Base-by-base conservation (phyloP, 1,284 basidiomycete species). In the Cryptococcus sp. region DNA sequence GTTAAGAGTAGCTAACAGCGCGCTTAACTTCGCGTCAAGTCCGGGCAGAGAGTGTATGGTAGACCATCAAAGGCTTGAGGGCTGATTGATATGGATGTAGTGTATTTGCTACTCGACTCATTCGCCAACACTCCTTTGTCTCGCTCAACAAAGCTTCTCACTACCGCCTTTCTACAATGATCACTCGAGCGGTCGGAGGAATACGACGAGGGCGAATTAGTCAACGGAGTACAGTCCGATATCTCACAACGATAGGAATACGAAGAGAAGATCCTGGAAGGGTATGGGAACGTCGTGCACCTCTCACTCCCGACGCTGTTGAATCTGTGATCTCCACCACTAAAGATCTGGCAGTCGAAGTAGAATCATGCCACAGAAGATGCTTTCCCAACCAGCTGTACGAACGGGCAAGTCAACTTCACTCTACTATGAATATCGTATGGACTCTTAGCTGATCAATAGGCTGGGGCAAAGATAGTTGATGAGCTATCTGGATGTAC, bases 241-340 rank as follows among this genome's bases (percentile, higher is more conserved):
- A 16, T 7, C 55, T 69, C 18, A 63, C 63, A 1, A 81, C 80
- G 0, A 65, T 88, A 21, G 85, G 85, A 23, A 81, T 88, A 45
- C 80, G 85, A 21, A 82, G 86, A 41, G 91, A 94, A 72, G 86
- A 92, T 67, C 84, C 87, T 0, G 59, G 74, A 24, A 77, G 91
- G 37, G 83, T 89, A 49, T 93, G 90, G 90, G 91, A 93, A 71
- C 79, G 91, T n/a, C 80, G 91, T 11, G 83, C 82, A 25, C 89
- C 91, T 1, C 75, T 94, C 37, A 88, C 86, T 0, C 91, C 91
- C 0, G 80, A 82, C 5, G 83, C 81, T 3, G 85, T 92, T 22
- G 66, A 80, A 43, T 71, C 80, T 2, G 78, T 92, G 9, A 43
- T 57, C 22, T 44, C 11, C 7, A 52, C 53, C 28, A 24, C 34